These are phyloP conservation scores for Piloderma croceum DNA, from an alignment of 768 basidiomycete genomes.

Conservation along the genomic window DNA sequence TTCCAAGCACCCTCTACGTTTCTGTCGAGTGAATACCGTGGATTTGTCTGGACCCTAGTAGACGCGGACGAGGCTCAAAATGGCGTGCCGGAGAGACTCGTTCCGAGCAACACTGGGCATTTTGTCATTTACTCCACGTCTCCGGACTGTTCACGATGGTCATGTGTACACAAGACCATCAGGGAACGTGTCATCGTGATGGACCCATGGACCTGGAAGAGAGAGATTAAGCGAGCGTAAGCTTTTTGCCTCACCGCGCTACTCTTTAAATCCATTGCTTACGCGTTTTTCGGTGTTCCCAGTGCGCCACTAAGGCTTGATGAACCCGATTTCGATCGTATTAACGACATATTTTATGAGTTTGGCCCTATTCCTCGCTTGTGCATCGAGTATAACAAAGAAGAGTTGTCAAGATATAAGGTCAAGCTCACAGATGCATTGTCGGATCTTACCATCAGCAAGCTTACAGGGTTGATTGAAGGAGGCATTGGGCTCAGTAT, in stretches of 20 bases:
- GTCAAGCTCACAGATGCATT: too few species aligned
- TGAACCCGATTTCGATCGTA: too few species aligned
- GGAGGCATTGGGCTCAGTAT: constrained; percentile 9
- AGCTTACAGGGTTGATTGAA: constrained; percentile 5
- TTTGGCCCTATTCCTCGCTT: constrained; percentile 15
- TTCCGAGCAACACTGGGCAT: constrained; percentile 10
- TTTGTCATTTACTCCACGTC: constrained; percentile 13
- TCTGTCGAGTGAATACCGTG: too few species aligned
- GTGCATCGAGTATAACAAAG: constrained; percentile 16
- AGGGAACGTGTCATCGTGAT: constrained; percentile 3
- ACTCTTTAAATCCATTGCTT: too few species aligned
- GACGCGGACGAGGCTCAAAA: constrained; percentile 13
- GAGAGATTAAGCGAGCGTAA: constrained; percentile 13
- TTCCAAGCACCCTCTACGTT: constrained; percentile 9
- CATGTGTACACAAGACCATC: constrained; percentile 10
- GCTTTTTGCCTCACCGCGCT: too few species aligned
- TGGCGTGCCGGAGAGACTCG: constrained; percentile 12
- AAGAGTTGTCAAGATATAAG: too few species aligned
- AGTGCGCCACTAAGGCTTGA: too few species aligned
- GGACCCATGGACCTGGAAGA: too few species aligned
- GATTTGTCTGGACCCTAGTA: constrained; percentile 15
- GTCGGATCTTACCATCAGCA: not conserved
- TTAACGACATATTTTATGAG: constrained; percentile 10
- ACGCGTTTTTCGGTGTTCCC: too few species aligned
- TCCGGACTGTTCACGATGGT: constrained; percentile 8